Evolutionary conservation across 805 yeast species (phyloP).

Genomic region (Ogataea saltuana): DNA sequence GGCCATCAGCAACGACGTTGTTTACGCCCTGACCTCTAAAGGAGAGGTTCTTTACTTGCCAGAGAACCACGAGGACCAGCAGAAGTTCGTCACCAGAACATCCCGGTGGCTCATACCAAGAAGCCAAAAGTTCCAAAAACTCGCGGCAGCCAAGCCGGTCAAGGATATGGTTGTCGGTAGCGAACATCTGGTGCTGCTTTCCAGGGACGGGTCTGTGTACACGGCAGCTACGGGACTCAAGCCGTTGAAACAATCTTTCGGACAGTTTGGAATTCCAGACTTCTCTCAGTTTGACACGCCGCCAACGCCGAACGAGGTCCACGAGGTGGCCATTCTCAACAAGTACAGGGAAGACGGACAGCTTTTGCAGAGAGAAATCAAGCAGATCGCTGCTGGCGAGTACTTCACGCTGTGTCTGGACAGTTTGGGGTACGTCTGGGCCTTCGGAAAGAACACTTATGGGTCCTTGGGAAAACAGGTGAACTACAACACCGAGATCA

Average conservation of each 20-base stretch:
- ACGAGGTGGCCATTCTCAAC: constrained; percentile 60
- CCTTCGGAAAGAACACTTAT: constrained; percentile 80
- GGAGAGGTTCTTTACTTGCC: constrained; percentile 49
- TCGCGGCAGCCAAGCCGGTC: constrained; percentile 24
- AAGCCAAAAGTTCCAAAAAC: constrained; percentile 18
- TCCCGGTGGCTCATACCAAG: constrained; percentile 18
- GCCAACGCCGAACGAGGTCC: constrained; percentile 49
- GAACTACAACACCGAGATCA: constrained; percentile 61
- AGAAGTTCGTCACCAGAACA: constrained; percentile 8
- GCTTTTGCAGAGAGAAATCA: constrained; percentile 46
- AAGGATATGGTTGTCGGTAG: constrained; percentile 57
- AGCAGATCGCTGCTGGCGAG: constrained; percentile 69
- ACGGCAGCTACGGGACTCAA: constrained; percentile 58
- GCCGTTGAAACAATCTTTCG: constrained; percentile 49
- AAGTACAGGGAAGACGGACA: constrained; percentile 37
- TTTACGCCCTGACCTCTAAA: constrained; percentile 48
- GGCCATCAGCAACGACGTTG: constrained; percentile 52
- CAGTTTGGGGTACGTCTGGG: constrained; percentile 64
- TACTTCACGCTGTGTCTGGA: constrained; percentile 75
- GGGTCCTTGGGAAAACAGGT: constrained; percentile 85
- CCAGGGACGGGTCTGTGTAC: constrained; percentile 60
- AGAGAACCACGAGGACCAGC: constrained; percentile 29
- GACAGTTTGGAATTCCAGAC: constrained; percentile 83
- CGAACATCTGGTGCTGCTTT: constrained; percentile 65
- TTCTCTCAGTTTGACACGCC: constrained; percentile 63